Conservation (phyloP, 805 yeast species). For the Metschnikowia cubensis region DNA sequence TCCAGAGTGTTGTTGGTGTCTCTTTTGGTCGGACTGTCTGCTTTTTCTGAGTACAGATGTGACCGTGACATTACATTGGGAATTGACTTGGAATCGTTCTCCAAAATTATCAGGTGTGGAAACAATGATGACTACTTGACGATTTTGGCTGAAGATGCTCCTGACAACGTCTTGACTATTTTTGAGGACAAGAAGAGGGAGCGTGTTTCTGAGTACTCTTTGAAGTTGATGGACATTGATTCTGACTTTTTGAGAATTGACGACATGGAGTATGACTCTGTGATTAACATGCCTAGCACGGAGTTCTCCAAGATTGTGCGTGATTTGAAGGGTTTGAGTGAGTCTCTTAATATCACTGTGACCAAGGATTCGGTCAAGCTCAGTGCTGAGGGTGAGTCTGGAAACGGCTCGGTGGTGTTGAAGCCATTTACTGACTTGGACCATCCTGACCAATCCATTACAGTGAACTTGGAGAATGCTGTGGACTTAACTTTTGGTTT, state of each 20-base stretch:
- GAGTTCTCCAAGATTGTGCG: constrained; percentile 89
- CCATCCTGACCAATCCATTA: constrained; percentile 68
- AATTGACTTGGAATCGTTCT: constrained; percentile 79
- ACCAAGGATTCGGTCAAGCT: constrained; percentile 92
- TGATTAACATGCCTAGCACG: constrained; percentile 78
- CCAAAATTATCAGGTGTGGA: constrained; percentile 88
- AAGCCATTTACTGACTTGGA: constrained; percentile 84
- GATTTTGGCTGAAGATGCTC: constrained; percentile 82
- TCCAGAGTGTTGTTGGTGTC: constrained; percentile 93
- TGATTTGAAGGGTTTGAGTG: constrained; percentile 82
- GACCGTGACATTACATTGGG: constrained; percentile 92
- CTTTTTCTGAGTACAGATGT: constrained; percentile 90
- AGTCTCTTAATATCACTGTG: constrained; percentile 78
- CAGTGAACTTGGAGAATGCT: constrained; percentile 77
- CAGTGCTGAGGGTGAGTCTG: constrained; percentile 86
- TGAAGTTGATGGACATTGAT: constrained; percentile 94
- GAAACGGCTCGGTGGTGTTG: constrained; percentile 79
- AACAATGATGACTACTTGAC: constrained; percentile 85
- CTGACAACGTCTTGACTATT: constrained; percentile 72
- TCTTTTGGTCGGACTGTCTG: constrained; percentile 78
- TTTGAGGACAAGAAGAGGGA: constrained; percentile 92
- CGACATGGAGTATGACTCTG: constrained; percentile 86
- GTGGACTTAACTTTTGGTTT: constrained; percentile 88
- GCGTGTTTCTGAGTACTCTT: constrained; percentile 84
- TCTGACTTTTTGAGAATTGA: constrained; percentile 91